Percentiles rank a stretch among this genome's conserved stretches.
These are phyloP conservation scores for Platanthera guangdongensis DNA, from an alignment of 106 monocot species.

Conservation along the genomic window DNA sequence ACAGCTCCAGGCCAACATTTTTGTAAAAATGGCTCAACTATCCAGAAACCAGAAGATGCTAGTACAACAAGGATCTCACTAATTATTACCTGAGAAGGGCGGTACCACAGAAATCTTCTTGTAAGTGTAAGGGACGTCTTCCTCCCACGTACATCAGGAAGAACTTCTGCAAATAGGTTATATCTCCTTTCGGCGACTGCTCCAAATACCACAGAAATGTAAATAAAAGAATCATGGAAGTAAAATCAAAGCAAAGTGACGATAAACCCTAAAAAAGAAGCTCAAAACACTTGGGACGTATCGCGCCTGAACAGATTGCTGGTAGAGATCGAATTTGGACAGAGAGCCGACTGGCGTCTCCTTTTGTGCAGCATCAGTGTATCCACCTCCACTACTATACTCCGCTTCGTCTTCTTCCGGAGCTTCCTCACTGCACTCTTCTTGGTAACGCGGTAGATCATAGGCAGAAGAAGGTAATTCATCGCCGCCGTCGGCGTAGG, in stretches of 20 bases:
- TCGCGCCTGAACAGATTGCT: constrained; percentile 64
- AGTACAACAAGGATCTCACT: not conserved
- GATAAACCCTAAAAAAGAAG: not conserved
- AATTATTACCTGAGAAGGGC: constrained; percentile 66
- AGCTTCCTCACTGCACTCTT: not conserved
- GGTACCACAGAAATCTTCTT: constrained; percentile 92
- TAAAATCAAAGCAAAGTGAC: not conserved
- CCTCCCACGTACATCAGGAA: constrained; percentile 90
- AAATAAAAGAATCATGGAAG: not conserved
- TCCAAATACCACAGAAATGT: not conserved
- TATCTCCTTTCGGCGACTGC: constrained; percentile 86
- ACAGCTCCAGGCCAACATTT: not conserved
- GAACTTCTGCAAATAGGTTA: constrained; percentile 92
- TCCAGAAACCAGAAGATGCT: not conserved
- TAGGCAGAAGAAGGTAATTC: constrained; percentile 65
- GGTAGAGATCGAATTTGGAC: constrained; percentile 69
- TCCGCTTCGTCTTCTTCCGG: constrained; percentile 15
- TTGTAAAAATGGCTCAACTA: not conserved
- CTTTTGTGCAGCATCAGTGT: not conserved
- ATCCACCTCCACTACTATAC: constrained; percentile 10
- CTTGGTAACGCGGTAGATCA: constrained; percentile 17
- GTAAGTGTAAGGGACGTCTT: constrained; percentile 64
- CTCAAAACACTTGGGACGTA: not conserved
- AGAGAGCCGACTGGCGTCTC: not conserved
- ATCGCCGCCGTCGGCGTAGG: constrained; percentile 15